Evolutionary conservation across 2,329 filamentous ascomycete species (phyloP), one percentile per base, ranked within the genome.

Genomic region (Orbilia ellipsospora): DNA sequence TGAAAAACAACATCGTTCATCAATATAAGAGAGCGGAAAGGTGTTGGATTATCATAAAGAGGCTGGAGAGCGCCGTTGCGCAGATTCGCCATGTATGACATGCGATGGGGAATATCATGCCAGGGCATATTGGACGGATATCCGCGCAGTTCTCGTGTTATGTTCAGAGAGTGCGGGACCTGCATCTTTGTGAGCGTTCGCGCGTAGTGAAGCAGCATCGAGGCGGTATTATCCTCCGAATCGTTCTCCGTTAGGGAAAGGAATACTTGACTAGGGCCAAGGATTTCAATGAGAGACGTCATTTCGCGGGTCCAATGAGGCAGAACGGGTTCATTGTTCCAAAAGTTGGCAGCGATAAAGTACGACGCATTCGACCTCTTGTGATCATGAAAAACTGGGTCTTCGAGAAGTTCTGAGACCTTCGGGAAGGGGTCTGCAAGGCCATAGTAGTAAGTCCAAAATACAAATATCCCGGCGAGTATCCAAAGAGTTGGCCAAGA

Each of bases 201-300:
- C 36, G 51, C 65, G 51, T 63, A 75, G 16, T 61, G 59, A 20
- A 69, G 45, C 44, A 75, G 52, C 51, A 64, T 75, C 10, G 63
- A 64, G 42, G 63, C 63, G 12, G 72, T 75, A 42, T 75, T 69
- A 42, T 75, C 72, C 54, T 68, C 63, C 45, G 72, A 75, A 52
- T 75, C 72, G 59, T 75, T 75, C 52, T 75, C 72, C 2, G 72
- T 69, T 42, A 75, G 50, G 13, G 72, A 75, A n/a, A 75, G 63
- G 18, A 57, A 75, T 56, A 75, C 64, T 16, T 75, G 63, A n/a
- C 64, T 15, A n/a, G 16, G 50, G 18, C 72, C 72, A 13, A 75
- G 48, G 10, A 52, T 18, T 40, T 72, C 40, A 36, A 72, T 60
- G n/a, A 72, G 59, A 15, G 40, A 31, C 28, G 52, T 64, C 67